Evolutionary conservation across 106 monocot species (phyloP), one percentile per base, ranked within the genome.

Genomic region (Dioscorea dumetorum): DNA sequence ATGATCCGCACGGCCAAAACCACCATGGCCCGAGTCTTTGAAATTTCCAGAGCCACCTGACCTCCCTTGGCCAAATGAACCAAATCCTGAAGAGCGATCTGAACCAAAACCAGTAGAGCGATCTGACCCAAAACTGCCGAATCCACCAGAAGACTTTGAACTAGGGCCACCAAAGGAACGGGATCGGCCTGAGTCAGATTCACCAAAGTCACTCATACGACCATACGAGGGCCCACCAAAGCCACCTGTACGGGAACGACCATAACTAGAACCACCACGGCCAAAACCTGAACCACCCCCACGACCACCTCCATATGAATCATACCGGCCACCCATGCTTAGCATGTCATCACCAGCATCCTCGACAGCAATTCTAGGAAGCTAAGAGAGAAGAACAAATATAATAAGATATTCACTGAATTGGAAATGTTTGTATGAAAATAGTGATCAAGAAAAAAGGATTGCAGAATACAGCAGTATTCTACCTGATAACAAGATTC

Each of bases 291-390:
- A 66, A n/a, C 67, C 81, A 50, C 77, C 67, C 10, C 49, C 70
- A 24, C 85, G 69, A 19, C 83, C 75, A 49, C 72, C 72, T 58
- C 81, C 78, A 60, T 63, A 78, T 7, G 87, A 80, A 62, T 74
- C 77, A 61, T 57, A 70, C 48, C 76, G 49, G 34, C 73, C 71
- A 21, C 75, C 67, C 53, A 80, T 61, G 71, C 78, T 67, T 22
- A 95, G 80, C 73, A 97, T 60, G 76, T 89, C 84, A 58, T 75
- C 65, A 62, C 61, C 70, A 11, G 85, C 81, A 76, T 68, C 85
- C 22, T 88, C 84, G 22, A 73, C 84, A 33, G 67, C 66, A 67
- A 97, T 89, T 61, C 62, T 86, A 13, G 88, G 95, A 73, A 97
- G 91, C 95, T 97, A 75, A 60, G 73, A 67, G 53, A 23, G n/a